Percentiles rank a stretch among this genome's conserved stretches.
Evolutionary conservation across 768 basidiomycete species (phyloP).

Genomic region (Trametes maxima): DNA sequence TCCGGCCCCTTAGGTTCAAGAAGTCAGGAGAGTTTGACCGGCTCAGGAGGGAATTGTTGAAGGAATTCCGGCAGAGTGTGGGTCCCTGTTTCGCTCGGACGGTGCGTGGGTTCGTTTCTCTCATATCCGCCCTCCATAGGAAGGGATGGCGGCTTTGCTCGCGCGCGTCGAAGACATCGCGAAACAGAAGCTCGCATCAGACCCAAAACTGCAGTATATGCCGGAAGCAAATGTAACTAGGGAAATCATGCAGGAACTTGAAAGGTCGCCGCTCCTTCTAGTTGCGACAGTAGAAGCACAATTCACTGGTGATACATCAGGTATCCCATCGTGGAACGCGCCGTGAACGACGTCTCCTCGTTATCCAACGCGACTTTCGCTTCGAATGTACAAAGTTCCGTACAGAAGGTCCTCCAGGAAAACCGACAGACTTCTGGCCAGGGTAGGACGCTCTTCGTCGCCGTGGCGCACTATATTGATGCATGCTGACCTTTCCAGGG

Average conservation of each 20-base stretch:
- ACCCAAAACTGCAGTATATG: slow-evolving; percentile 54
- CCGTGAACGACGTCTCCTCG: slow-evolving; percentile 38
- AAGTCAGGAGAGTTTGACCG: slow-evolving; percentile 80
- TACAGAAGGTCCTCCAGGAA: slow-evolving; percentile 38
- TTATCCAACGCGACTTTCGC: slow-evolving; percentile 30
- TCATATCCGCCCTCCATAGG: slow-evolving; percentile 40
- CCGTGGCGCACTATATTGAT: neutral
- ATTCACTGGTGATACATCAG: slow-evolving; percentile 36
- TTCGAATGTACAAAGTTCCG: slow-evolving; percentile 40
- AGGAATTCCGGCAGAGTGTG: slow-evolving; percentile 65
- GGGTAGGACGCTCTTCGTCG: neutral
- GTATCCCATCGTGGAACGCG: slow-evolving; percentile 68
- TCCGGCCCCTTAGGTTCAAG: slow-evolving; percentile 60
- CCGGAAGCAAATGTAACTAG: slow-evolving; percentile 54
- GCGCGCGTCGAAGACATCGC: slow-evolving; percentile 64
- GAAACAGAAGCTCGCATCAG: slow-evolving; percentile 53
- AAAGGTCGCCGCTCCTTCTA: slow-evolving; percentile 47
- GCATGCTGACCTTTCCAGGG: neutral
- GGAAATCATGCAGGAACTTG: slow-evolving; percentile 73
- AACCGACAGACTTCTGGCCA: slow-evolving; percentile 26
- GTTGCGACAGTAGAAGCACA: neutral
- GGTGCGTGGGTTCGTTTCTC: slow-evolving; percentile 13
- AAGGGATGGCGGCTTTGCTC: slow-evolving; percentile 54
- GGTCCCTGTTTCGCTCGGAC: slow-evolving; percentile 29
- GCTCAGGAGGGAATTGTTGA: slow-evolving; percentile 62